These are phyloP conservation scores for Cinchona pubescens DNA, from an alignment of 257 asterid species.

Conservation along the genomic window DNA sequence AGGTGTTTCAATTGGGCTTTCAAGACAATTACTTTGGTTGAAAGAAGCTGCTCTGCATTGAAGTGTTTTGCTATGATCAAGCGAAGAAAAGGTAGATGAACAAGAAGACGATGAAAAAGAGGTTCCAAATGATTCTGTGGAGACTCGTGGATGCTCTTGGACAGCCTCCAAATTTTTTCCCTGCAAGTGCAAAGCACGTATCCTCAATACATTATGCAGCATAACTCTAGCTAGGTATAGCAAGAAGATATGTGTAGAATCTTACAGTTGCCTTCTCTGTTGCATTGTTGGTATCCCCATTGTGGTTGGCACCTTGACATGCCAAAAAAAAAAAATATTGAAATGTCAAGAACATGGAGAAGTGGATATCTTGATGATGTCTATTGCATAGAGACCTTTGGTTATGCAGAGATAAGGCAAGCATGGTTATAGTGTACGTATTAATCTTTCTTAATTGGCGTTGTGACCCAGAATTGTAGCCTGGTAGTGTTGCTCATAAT, in stretches of 20 bases:
- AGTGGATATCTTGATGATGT: background rate
- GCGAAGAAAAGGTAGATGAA: conserved; percentile 61
- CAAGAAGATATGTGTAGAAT: conserved; percentile 16
- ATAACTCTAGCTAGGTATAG: background rate
- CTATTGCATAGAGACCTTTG: background rate
- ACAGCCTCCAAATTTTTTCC: conserved; percentile 37
- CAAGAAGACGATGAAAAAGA: conserved; percentile 60
- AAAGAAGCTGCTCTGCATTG: conserved; percentile 36
- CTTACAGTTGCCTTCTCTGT: conserved; percentile 39
- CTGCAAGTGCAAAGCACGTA: conserved; percentile 40
- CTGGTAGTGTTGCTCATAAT: background rate
- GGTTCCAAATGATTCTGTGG: conserved; percentile 64
- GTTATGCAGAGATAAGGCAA: background rate
- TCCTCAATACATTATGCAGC: conserved; percentile 15
- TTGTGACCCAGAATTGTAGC: background rate
- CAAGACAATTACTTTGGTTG: conserved; percentile 29
- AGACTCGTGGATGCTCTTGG: conserved; percentile 48
- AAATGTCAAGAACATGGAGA: conserved; percentile 23
- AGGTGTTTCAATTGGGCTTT: conserved; percentile 31
- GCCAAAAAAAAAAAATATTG: conserved; percentile 23
- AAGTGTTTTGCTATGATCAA: conserved; percentile 41
- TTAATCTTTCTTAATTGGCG: background rate
- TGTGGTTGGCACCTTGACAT: conserved; percentile 49
- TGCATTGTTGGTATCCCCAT: conserved; percentile 40
- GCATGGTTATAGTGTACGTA: background rate